Percentiles rank a stretch among this genome's conserved stretches.
phyloP scores from a whole-genome alignment of 331 rosid species.

The Dryas integrifolia region DNA sequence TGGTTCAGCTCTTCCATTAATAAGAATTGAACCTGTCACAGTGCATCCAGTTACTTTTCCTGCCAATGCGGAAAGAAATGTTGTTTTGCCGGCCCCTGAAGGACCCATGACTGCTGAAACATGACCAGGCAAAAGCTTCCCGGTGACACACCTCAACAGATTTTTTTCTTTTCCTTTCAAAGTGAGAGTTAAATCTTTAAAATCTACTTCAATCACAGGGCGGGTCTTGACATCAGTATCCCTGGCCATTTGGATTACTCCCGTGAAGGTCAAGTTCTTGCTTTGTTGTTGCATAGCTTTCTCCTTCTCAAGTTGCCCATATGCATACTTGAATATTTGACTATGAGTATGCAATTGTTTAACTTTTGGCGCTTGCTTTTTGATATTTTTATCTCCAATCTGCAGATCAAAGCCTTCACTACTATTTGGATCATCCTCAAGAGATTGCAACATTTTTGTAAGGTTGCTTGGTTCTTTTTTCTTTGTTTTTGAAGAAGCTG shows the following conservation, averaged over 20 bases:
- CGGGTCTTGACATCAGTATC: constrained; percentile 50
- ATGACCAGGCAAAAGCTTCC: constrained; percentile 70
- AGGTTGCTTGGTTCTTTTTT: constrained; percentile 51
- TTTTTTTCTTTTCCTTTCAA: constrained; percentile 58
- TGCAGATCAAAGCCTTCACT: constrained; percentile 58
- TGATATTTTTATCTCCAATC: constrained; percentile 66
- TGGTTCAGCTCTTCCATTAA: constrained; percentile 64
- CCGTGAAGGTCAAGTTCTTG: constrained; percentile 66
- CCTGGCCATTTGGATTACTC: constrained; percentile 67
- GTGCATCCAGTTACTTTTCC: constrained; percentile 67
- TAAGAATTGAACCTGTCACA: constrained; percentile 50
- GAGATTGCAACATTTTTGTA: constrained; percentile 47
- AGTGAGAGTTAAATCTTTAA: constrained; percentile 67
- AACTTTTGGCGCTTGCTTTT: constrained; percentile 56
- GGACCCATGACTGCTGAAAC: constrained; percentile 87
- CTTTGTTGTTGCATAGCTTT: constrained; percentile 65
- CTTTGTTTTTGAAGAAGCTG: constrained; percentile 40
- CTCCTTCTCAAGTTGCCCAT: constrained; percentile 74
- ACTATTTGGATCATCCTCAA: constrained; percentile 46
- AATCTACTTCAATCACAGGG: constrained; percentile 68
- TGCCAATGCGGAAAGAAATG: constrained; percentile 70
- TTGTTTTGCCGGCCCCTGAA: constrained; percentile 81
- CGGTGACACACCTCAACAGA: constrained; percentile 57
- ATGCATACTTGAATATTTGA: constrained; percentile 77
- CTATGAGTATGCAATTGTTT: constrained; percentile 56